A percentile compares a stretch with the other conserved stretches of the same genome.
Evolutionary conservation across 768 basidiomycete genomes (phyloP).

Genomic region (Tulasnella sp.): DNA sequence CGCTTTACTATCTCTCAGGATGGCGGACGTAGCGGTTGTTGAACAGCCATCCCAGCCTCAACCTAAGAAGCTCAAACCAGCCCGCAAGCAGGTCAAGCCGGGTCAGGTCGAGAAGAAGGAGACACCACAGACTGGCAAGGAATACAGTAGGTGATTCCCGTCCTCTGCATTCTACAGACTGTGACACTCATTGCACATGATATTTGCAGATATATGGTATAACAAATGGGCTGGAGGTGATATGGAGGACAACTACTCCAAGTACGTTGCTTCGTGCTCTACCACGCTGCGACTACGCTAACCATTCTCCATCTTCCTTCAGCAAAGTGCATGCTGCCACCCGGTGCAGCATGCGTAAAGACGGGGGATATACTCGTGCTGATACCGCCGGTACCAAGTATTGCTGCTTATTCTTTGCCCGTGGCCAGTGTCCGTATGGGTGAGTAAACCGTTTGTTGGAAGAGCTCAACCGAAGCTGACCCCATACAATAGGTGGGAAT

Average conservation of each 20-base stretch:
- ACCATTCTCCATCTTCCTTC: conserved; percentile 9
- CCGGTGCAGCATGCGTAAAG: conserved; percentile 75
- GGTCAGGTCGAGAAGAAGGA: conserved; percentile 87
- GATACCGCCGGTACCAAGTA: conserved; percentile 90
- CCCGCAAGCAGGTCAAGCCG: conserved; percentile 84
- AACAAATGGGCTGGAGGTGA: conserved; percentile 99
- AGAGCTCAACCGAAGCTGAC: neutral
- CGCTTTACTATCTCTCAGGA: neutral
- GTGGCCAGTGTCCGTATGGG: conserved; percentile 96
- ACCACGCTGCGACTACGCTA: neutral
- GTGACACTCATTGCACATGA: conserved; percentile 14
- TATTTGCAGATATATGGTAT: conserved; percentile 79
- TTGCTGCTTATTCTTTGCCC: conserved; percentile 87
- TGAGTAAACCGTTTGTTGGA: conserved; percentile 34
- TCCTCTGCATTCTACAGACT: neutral
- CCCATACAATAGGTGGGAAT: conserved; percentile 39
- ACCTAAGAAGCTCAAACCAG: conserved; percentile 70
- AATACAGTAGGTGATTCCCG: conserved; percentile 63
- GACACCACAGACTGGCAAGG: conserved; percentile 84
- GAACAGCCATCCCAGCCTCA: conserved; percentile 1
- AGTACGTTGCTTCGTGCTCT: conserved; percentile 39
- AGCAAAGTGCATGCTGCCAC: conserved; percentile 94
- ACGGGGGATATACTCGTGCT: conserved; percentile 88
- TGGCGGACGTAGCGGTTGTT: conserved; percentile 1
- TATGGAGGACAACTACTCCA: conserved; percentile 90